Evolutionary conservation across 805 yeast genomes (phyloP).

Genomic region (Nakazawaea anatomiae): DNA sequence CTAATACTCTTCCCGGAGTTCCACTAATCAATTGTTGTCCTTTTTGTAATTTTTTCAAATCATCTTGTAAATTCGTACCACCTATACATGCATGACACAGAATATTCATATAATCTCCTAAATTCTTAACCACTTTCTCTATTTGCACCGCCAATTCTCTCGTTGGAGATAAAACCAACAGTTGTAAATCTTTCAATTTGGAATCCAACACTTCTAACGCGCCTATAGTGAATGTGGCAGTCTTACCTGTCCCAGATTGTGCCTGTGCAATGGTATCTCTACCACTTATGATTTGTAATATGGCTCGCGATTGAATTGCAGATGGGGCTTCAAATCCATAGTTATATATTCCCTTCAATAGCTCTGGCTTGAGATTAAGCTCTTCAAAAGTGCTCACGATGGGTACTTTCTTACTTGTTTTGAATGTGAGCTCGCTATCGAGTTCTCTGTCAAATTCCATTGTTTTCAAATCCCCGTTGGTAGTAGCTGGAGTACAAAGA

Average conservation of each 20-base stretch:
- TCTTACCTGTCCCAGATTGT: constrained; percentile 87
- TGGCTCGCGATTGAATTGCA: constrained; percentile 79
- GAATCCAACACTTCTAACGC: constrained; percentile 59
- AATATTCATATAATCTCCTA: constrained; percentile 87
- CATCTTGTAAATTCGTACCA: constrained; percentile 88
- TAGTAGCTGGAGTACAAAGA: neutral
- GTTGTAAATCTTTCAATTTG: constrained; percentile 73
- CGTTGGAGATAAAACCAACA: constrained; percentile 92
- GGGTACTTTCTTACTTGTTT: constrained; percentile 51
- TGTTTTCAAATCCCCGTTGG: neutral
- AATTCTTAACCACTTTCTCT: constrained; percentile 84
- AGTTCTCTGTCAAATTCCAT: constrained; percentile 59
- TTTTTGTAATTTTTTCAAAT: constrained; percentile 72
- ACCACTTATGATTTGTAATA: constrained; percentile 70
- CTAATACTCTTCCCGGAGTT: constrained; percentile 97
- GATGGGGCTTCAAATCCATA: constrained; percentile 81
- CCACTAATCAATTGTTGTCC: constrained; percentile 95
- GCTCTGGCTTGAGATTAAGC: constrained; percentile 61
- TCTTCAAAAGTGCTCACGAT: constrained; percentile 60
- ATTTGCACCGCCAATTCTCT: constrained; percentile 97
- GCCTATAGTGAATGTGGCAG: constrained; percentile 81
- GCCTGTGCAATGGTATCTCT: constrained; percentile 78
- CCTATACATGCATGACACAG: constrained; percentile 97
- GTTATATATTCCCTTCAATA: constrained; percentile 62
- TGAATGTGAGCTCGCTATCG: constrained; percentile 56